phyloP scores from a whole-genome alignment of 768 basidiomycete genomes.

The Tulasnella sp. region DNA sequence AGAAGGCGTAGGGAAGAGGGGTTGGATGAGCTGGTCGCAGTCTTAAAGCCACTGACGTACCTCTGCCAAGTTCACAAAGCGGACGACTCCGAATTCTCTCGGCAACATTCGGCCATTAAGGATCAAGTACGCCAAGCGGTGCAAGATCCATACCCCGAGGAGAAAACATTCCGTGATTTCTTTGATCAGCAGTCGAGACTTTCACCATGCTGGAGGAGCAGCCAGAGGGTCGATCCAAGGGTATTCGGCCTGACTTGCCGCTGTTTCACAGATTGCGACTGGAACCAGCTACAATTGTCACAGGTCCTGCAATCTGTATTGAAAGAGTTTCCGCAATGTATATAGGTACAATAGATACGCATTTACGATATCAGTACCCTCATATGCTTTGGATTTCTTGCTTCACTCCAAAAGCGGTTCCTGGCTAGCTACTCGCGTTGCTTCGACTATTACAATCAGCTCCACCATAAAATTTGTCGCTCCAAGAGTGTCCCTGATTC shows the following conservation, averaged over 20 bases:
- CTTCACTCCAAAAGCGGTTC: background rate
- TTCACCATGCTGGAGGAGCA: background rate
- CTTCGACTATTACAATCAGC: too few relatives aligned
- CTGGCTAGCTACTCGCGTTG: too few relatives aligned
- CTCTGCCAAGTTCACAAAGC: background rate
- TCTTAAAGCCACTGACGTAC: background rate
- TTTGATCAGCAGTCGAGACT: background rate
- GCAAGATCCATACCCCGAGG: background rate
- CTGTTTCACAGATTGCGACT: background rate
- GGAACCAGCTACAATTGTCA: background rate
- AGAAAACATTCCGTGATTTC: background rate
- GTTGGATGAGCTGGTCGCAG: background rate
- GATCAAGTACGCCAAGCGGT: background rate
- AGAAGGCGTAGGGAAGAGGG: background rate
- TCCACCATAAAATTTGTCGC: too few relatives aligned
- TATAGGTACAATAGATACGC: background rate
- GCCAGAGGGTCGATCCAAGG: background rate
- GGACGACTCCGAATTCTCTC: background rate
- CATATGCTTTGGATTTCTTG: background rate
- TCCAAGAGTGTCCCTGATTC: too few relatives aligned
- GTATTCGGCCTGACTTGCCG: background rate
- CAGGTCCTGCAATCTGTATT: background rate
- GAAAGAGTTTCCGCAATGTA: background rate
- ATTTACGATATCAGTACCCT: background rate
- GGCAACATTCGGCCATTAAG: background rate